Evolutionary conservation across 805 yeast genomes (phyloP).

Genomic region (Monosporozyma siamensis): DNA sequence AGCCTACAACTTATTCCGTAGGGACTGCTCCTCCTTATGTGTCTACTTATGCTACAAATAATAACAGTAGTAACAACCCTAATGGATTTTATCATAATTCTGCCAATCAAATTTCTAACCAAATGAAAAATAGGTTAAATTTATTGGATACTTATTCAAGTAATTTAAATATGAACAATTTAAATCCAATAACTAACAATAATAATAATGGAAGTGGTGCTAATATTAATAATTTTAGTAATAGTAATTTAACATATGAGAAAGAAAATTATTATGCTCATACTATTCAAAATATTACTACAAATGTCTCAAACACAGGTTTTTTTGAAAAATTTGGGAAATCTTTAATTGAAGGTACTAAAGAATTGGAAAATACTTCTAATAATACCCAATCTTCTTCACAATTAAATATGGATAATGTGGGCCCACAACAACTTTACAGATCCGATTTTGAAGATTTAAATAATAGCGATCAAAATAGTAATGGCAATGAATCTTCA

Average conservation of each 20-base stretch:
- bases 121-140: slow-evolving; percentile 11
- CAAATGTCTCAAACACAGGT: slow-evolving; percentile 9
- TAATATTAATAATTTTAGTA: neutral
- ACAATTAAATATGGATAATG: neutral
- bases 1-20: slow-evolving; percentile 26
- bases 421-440: neutral
- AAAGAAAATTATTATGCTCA: slow-evolving; percentile 2
- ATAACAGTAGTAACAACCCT: slow-evolving; percentile 1
- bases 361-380: slow-evolving; percentile 21
- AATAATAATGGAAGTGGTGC: neutral
- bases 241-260: neutral
- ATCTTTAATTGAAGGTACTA: slow-evolving; percentile 29
- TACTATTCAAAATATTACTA: slow-evolving; percentile 1
- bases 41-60: slow-evolving; percentile 5
- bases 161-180: slow-evolving; percentile 14
- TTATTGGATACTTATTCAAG: slow-evolving; percentile 21
- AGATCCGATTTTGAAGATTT: neutral
- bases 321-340: slow-evolving; percentile 30
- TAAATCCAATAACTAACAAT: neutral
- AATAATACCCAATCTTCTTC: neutral
- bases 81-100: neutral
- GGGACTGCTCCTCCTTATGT: slow-evolving; percentile 26
- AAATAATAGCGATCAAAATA: slow-evolving; percentile 1
- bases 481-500: slow-evolving; percentile 3
- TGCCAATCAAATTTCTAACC: neutral